Percentiles rank a stretch among this genome's conserved stretches.
Conservation (phyloP, 106 monocot genomes). For the Posidonia australis region DNA sequence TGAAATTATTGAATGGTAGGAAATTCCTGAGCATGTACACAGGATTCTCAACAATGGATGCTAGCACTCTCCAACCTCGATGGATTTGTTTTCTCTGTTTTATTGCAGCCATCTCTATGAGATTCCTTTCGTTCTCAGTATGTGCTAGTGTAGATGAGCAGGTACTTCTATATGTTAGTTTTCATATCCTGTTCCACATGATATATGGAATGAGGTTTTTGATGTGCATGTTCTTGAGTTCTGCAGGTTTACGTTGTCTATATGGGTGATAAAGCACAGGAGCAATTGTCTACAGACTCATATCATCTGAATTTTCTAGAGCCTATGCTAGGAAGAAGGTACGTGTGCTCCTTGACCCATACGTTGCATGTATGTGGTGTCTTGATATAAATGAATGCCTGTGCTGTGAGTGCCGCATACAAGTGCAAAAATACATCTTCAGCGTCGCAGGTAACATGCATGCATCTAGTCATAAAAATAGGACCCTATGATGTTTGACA, state of each 20-base stretch:
- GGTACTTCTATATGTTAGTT: neutral
- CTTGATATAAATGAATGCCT: neutral
- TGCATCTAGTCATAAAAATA: too few species aligned
- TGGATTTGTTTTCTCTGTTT: neutral
- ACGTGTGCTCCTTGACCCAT: neutral
- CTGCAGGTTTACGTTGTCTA: conserved; percentile 28
- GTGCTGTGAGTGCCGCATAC: too few species aligned
- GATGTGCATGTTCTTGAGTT: neutral
- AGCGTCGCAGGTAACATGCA: too few species aligned
- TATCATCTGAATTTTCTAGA: conserved; percentile 14
- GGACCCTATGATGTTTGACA: too few species aligned
- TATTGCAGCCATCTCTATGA: conserved; percentile 1
- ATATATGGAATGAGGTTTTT: neutral
- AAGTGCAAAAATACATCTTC: too few species aligned
- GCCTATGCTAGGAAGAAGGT: conserved; percentile 11
- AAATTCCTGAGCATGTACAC: too few species aligned
- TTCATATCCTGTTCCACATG: neutral
- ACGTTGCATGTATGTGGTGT: neutral
- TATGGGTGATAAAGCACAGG: conserved; percentile 12
- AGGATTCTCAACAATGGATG: too few species aligned
- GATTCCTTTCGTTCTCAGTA: neutral
- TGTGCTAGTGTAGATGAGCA: neutral
- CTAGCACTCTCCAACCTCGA: too few species aligned
- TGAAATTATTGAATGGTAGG: too few species aligned
- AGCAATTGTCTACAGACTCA: neutral